Conservation (phyloP, 2,329 filamentous ascomycete species). For the Tolypocladium guangdongense region DNA sequence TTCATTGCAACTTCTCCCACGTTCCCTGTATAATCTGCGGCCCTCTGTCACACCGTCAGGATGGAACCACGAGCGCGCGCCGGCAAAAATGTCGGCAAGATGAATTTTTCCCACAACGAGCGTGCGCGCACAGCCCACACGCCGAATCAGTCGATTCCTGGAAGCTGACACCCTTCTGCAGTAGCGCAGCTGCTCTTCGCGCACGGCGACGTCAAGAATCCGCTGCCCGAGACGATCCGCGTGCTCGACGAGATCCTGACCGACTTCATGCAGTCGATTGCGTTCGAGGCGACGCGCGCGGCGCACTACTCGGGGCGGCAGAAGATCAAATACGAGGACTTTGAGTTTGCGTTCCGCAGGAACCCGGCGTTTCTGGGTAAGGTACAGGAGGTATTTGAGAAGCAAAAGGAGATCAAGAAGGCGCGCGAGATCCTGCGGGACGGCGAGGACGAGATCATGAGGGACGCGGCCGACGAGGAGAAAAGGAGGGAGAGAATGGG, state of each 20-base stretch:
- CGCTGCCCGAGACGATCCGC: slow-evolving; percentile 73
- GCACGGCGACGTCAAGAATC: slow-evolving; percentile 66
- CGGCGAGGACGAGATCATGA: slow-evolving; percentile 50
- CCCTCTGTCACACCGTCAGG: slow-evolving; percentile 16
- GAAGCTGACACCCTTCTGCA: slow-evolving; percentile 18
- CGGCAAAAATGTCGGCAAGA: slow-evolving; percentile 71
- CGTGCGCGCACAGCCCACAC: slow-evolving; percentile 34
- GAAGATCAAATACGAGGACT: slow-evolving; percentile 97
- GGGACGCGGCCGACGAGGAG: slow-evolving; percentile 36
- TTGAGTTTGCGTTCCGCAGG: slow-evolving; percentile 83
- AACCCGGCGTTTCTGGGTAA: slow-evolving; percentile 80
- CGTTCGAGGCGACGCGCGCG: slow-evolving; percentile 76
- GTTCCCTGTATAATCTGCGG: no score
- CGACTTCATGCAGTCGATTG: slow-evolving; percentile 91
- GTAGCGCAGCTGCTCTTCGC: slow-evolving; percentile 68
- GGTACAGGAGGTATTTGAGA: slow-evolving; percentile 80
- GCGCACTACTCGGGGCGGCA: slow-evolving; percentile 81
- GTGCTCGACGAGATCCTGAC: slow-evolving; percentile 92
- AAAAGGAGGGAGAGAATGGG: slow-evolving; percentile 23
- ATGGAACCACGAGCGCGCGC: slow-evolving; percentile 71
- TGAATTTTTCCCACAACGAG: slow-evolving; percentile 67
- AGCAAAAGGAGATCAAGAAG: slow-evolving; percentile 77
- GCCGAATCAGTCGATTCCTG: not conserved
- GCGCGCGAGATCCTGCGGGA: slow-evolving; percentile 67
- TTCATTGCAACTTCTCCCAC: not conserved